These are phyloP conservation scores for Boletus huronensis DNA, from an alignment of 768 basidiomycete genomes.

Conservation along the genomic window DNA sequence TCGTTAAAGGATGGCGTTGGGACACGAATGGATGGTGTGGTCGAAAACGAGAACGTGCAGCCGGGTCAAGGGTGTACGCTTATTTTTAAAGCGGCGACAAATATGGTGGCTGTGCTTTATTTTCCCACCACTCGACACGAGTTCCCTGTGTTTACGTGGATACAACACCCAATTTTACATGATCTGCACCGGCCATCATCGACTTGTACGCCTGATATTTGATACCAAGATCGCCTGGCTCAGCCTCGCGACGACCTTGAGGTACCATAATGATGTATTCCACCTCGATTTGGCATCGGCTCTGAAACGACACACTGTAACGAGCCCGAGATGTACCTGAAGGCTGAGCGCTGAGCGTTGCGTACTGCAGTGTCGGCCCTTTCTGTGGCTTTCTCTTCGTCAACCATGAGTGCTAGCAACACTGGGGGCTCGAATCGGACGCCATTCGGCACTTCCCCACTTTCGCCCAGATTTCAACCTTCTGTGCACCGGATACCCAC, in stretches of 20 bases:
- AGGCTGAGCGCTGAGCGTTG: not conserved
- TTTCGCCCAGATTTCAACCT: constrained; percentile 39
- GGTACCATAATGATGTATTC: constrained; percentile 1
- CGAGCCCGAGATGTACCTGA: not conserved
- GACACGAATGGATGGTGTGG: constrained; percentile 34
- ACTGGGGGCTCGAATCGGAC: not conserved
- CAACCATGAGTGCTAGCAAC: constrained; percentile 6
- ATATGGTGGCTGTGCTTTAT: constrained; percentile 23
- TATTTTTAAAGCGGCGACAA: constrained; percentile 36
- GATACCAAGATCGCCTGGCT: not conserved
- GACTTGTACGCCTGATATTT: not conserved
- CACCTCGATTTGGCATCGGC: not conserved
- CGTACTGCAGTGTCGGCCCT: not conserved
- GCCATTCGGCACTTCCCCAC: constrained; percentile 1
- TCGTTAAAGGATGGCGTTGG: constrained; percentile 33
- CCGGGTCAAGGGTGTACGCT: constrained; percentile 39
- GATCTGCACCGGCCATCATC: not conserved
- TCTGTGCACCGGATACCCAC: constrained; percentile 50
- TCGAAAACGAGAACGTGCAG: constrained; percentile 32
- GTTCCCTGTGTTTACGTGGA: constrained; percentile 6
- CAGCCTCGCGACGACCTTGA: constrained; percentile 5
- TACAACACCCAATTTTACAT: not conserved
- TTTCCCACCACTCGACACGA: constrained; percentile 18
- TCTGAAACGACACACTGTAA: not conserved
- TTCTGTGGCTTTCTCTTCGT: not conserved